Evolutionary conservation across 352 stramenopile species (phyloP).

Genomic region (Globisporangium echinulatum): DNA sequence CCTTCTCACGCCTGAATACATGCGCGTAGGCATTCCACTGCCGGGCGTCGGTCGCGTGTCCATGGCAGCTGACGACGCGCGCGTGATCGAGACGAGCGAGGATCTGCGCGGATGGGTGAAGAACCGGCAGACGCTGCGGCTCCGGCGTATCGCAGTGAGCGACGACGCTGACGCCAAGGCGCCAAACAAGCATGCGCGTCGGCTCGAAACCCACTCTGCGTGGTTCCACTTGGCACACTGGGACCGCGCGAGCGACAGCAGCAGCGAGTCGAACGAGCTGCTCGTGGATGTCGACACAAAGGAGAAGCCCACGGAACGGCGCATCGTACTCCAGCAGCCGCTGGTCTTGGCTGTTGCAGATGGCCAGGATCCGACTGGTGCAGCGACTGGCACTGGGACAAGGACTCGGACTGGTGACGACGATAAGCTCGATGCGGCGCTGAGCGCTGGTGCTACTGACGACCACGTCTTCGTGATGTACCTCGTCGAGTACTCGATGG

Average conservation of each 20-base stretch:
- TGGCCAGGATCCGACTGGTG: not conserved
- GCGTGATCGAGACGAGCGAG: slow-evolving; percentile 37
- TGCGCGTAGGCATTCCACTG: slow-evolving; percentile 50
- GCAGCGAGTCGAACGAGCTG: slow-evolving; percentile 7
- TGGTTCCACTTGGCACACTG: slow-evolving; percentile 27
- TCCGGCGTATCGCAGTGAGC: slow-evolving; percentile 9
- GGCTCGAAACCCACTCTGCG: slow-evolving; percentile 14
- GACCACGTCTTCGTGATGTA: slow-evolving; percentile 53
- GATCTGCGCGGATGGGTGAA: slow-evolving; percentile 49
- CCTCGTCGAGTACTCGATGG: slow-evolving; percentile 63
- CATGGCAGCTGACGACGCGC: slow-evolving; percentile 7
- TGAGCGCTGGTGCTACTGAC: no score
- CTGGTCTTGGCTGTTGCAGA: no score
- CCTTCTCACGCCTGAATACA: slow-evolving; percentile 51
- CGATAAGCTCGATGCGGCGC: slow-evolving; percentile 6
- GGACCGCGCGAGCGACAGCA: slow-evolving; percentile 1
- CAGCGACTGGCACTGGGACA: not conserved
- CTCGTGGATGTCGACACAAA: slow-evolving; percentile 29
- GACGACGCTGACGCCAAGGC: not conserved
- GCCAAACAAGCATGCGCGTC: not conserved
- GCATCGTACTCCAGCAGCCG: slow-evolving; percentile 17
- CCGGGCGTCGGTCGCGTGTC: slow-evolving; percentile 30
- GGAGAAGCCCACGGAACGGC: slow-evolving; percentile 19
- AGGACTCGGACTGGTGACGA: slow-evolving; percentile 2
- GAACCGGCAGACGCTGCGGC: slow-evolving; percentile 35